These are phyloP conservation scores for Pulveroboletus sp. DNA, from an alignment of 768 basidiomycete species.

Conservation along the genomic window DNA sequence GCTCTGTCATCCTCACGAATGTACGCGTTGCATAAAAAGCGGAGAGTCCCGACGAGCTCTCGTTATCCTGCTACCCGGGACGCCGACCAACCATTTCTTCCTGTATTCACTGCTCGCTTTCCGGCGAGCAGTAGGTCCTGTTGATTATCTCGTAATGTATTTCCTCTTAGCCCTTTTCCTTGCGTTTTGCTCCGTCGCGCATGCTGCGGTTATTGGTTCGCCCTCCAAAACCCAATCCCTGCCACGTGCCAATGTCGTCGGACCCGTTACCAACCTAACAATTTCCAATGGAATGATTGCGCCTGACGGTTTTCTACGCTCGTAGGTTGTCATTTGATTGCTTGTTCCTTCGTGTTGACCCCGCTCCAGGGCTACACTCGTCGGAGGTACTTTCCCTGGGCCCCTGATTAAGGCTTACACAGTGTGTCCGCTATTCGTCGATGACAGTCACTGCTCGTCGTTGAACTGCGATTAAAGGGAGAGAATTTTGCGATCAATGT, in stretches of 20 bases:
- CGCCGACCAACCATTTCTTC: not conserved
- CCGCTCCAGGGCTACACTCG: too few relatives aligned
- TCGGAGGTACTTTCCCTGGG: too few relatives aligned
- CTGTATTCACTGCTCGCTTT: not conserved
- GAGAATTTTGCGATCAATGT: too few relatives aligned
- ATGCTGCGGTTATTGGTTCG: constrained; percentile 19
- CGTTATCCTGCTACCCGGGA: not conserved
- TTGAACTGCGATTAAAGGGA: too few relatives aligned
- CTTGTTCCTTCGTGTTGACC: too few relatives aligned
- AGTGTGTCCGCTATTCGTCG: too few relatives aligned
- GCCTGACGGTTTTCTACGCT: too few relatives aligned
- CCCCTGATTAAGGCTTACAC: too few relatives aligned
- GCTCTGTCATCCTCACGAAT: not conserved
- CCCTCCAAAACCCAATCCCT: constrained; percentile 6
- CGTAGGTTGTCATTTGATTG: too few relatives aligned
- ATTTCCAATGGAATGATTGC: too few relatives aligned
- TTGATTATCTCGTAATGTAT: not conserved
- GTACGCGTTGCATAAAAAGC: not conserved
- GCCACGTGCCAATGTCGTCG: not conserved
- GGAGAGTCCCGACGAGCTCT: not conserved
- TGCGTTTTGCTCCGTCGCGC: constrained; percentile 1
- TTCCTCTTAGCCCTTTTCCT: not conserved
- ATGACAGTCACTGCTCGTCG: too few relatives aligned
- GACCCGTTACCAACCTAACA: too few relatives aligned
- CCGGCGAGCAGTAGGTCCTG: not conserved